phyloP scores from a whole-genome alignment of 1,284 basidiomycete species.

The Marasmius oreades region DNA sequence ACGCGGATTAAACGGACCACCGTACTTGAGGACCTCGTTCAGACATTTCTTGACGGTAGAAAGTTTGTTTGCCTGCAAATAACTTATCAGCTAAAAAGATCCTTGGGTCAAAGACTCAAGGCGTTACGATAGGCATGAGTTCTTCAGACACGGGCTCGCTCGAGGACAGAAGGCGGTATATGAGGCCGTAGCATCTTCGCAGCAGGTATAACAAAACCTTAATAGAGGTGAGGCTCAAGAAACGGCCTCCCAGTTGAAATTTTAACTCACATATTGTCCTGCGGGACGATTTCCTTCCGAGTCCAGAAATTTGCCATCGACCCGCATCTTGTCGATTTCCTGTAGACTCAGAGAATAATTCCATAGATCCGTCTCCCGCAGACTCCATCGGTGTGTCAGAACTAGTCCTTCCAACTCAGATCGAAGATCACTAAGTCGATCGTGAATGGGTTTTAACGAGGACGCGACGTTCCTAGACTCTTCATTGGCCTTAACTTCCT shows the following conservation, averaged over 20 bases:
- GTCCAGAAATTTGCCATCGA: conserved; percentile 97
- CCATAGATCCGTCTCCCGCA: conserved; percentile 94
- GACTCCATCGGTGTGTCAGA: conserved; percentile 94
- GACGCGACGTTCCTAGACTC: conserved; percentile 88
- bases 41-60: conserved; percentile 95
- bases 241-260: background rate
- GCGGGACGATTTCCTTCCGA: conserved; percentile 87
- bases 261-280: conserved; percentile 79
- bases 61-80: conserved; percentile 80
- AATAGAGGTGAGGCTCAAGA: background rate
- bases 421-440: conserved; percentile 85
- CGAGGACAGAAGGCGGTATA: conserved; percentile 93
- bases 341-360: conserved; percentile 93
- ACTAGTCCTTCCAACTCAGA: conserved; percentile 86
- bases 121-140: conserved; percentile 88
- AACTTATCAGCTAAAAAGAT: conserved; percentile 6
- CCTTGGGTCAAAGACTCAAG: background rate
- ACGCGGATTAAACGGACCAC: conserved; percentile 91
- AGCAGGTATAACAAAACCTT: conserved; percentile 92
- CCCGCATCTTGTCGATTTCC: conserved; percentile 95
- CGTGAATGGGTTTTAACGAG: conserved; percentile 92
- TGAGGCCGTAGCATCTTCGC: conserved; percentile 93
- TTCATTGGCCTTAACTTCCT: conserved; percentile 94
- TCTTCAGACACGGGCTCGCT: conserved; percentile 99
- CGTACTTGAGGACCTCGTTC: conserved; percentile 96